Conservation (phyloP, 768 basidiomycete genomes). For the Amanita rubescens region DNA sequence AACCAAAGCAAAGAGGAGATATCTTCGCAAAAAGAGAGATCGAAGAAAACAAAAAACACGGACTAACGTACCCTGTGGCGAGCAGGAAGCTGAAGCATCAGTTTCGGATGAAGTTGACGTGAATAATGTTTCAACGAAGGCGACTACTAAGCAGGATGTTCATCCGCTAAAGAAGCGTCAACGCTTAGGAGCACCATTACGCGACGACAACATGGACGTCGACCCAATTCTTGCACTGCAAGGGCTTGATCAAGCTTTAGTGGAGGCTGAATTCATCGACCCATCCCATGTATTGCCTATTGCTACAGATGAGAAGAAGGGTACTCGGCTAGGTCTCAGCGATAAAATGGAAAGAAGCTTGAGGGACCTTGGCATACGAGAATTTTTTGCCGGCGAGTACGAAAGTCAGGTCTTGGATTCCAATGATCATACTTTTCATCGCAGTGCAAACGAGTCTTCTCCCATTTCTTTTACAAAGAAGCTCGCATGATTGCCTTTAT, state of each 20-base stretch:
- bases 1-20: slow-evolving; percentile 66
- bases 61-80: slow-evolving; percentile 25
- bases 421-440: background rate
- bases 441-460: slow-evolving; percentile 86
- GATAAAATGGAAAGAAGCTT: slow-evolving; percentile 56
- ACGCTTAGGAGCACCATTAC: background rate
- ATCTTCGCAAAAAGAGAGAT: slow-evolving; percentile 65
- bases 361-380: slow-evolving; percentile 69
- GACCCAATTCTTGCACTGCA: slow-evolving; percentile 52
- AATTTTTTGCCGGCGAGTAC: slow-evolving; percentile 79
- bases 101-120: slow-evolving; percentile 9
- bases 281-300: slow-evolving; percentile 42
- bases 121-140: background rate
- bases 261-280: slow-evolving; percentile 64
- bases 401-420: background rate
- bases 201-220: background rate
- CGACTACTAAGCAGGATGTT: background rate
- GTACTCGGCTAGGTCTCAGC: slow-evolving; percentile 44
- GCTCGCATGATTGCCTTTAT: slow-evolving; percentile 43
- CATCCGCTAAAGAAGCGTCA: background rate
- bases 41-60: slow-evolving; percentile 42
- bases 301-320: slow-evolving; percentile 30
- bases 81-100: slow-evolving; percentile 14
- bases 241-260: slow-evolving; percentile 68
- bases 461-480: slow-evolving; percentile 63